phyloP scores from a whole-genome alignment of 345 rosid genomes.

The Acer negundo region DNA sequence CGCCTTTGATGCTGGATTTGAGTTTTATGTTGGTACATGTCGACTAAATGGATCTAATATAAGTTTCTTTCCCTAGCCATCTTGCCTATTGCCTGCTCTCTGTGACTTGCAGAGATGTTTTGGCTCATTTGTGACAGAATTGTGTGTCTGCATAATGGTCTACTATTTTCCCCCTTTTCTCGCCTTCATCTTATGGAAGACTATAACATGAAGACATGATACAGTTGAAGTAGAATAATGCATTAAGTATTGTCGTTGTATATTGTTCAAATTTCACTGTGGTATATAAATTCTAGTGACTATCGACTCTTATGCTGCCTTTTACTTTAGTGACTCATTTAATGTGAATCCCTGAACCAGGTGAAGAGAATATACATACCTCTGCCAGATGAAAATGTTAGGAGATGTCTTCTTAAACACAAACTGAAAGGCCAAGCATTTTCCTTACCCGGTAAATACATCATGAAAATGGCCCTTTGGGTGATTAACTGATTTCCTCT shows the following conservation, averaged over 20 bases:
- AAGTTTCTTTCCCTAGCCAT: not conserved
- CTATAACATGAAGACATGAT: not conserved
- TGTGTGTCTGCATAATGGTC: not conserved
- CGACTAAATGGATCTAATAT: not conserved
- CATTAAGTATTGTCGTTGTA: not conserved
- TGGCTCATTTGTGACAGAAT: not conserved
- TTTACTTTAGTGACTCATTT: constrained; percentile 16
- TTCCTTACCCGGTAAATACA: constrained; percentile 64
- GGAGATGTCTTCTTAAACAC: constrained; percentile 68
- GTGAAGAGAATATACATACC: constrained; percentile 96
- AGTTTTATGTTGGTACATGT: not conserved
- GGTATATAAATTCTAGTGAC: not conserved
- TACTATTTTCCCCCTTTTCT: not conserved
- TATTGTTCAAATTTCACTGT: not conserved
- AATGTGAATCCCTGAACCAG: constrained; percentile 39
- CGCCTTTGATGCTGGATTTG: not conserved
- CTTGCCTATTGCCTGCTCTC: not conserved
- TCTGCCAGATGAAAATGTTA: constrained; percentile 72
- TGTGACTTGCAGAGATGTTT: not conserved
- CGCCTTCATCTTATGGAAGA: not conserved
- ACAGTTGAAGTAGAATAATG: not conserved
- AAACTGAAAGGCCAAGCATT: constrained; percentile 79
- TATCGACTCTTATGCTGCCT: not conserved
- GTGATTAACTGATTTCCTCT: not conserved
- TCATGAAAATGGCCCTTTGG: not conserved